These are phyloP conservation scores for Pseudogymnoascus verrucosus DNA, from an alignment of 2,329 filamentous ascomycete genomes.

Conservation along the genomic window DNA sequence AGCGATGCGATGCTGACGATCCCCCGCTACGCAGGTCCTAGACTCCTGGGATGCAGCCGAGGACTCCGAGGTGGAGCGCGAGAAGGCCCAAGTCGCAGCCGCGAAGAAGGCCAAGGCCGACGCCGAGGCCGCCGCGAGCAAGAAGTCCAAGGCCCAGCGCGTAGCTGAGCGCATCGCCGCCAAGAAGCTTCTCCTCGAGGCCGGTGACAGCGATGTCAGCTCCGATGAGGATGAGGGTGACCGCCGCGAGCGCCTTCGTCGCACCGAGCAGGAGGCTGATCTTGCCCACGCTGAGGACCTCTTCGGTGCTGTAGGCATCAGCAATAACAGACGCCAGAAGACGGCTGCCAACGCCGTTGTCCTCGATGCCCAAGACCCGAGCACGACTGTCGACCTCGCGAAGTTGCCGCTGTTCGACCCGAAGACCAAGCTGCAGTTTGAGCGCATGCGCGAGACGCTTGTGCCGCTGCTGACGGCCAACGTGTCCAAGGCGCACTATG, in stretches of 20 bases:
- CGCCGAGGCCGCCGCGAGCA: conserved; percentile 77
- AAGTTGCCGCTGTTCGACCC: conserved; percentile 82
- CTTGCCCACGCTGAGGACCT: conserved; percentile 85
- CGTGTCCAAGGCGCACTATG: conserved; percentile 83
- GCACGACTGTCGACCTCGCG: conserved; percentile 71
- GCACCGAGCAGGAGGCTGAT: conserved; percentile 79
- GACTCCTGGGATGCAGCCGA: conserved; percentile 97
- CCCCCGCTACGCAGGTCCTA: conserved; percentile 54
- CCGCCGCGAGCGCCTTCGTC: conserved; percentile 64
- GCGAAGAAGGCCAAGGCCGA: conserved; percentile 86
- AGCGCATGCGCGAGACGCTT: conserved; percentile 68
- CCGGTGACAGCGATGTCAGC: conserved; percentile 44
- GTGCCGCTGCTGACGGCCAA: conserved; percentile 67
- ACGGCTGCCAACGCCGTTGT: conserved; percentile 57
- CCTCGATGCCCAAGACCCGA: conserved; percentile 65
- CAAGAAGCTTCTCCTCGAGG: conserved; percentile 45
- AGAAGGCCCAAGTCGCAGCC: conserved; percentile 82
- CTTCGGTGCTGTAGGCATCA: conserved; percentile 67
- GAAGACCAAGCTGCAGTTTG: conserved; percentile 77
- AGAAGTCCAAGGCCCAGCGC: conserved; percentile 82
- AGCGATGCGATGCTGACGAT: conserved; percentile 8
- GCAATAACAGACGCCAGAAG: conserved; percentile 57
- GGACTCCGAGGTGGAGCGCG: conserved; percentile 92
- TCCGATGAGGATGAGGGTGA: conserved; percentile 65
- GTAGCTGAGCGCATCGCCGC: conserved; percentile 69